These are phyloP conservation scores for Phytophthora hibernalis DNA, from an alignment of 352 stramenopile genomes.

Conservation along the genomic window DNA sequence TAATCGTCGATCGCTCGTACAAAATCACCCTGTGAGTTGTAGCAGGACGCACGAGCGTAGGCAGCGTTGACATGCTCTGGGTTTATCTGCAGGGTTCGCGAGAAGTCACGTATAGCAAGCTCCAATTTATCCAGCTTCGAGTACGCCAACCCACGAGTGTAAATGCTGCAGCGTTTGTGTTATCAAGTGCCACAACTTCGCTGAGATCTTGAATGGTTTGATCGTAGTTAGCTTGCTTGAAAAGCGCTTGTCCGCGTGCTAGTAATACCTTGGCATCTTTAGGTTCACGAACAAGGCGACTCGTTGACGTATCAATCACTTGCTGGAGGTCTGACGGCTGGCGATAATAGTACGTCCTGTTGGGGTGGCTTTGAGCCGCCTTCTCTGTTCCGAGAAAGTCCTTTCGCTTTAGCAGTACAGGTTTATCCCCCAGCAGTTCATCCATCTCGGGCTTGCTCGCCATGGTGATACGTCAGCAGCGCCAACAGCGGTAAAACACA, in stretches of 20 bases:
- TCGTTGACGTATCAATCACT: slow-evolving; percentile 76
- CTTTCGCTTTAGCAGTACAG: slow-evolving; percentile 73
- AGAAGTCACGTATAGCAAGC: slow-evolving; percentile 84
- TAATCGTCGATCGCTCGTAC: slow-evolving; percentile 91
- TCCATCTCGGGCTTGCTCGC: slow-evolving; percentile 47
- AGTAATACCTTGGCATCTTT: slow-evolving; percentile 74
- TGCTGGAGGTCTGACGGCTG: slow-evolving; percentile 76
- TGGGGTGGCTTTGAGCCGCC: slow-evolving; percentile 65
- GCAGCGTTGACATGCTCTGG: slow-evolving; percentile 89
- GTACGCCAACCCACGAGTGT: slow-evolving; percentile 78
- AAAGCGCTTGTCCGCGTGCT: slow-evolving; percentile 74
- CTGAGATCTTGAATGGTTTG: slow-evolving; percentile 68
- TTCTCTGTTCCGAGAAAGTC: slow-evolving; percentile 79
- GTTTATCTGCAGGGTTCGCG: slow-evolving; percentile 73
- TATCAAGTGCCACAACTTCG: slow-evolving; percentile 54
- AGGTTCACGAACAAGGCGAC: slow-evolving; percentile 65
- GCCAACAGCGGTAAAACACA: not conserved
- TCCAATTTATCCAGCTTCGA: slow-evolving; percentile 77
- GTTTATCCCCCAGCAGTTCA: slow-evolving; percentile 35
- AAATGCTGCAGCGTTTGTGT: slow-evolving; percentile 59
- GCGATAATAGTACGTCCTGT: slow-evolving; percentile 83
- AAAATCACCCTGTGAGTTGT: slow-evolving; percentile 89
- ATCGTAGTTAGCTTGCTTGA: slow-evolving; percentile 75
- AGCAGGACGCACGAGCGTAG: slow-evolving; percentile 87
- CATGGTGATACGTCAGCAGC: slow-evolving; percentile 29